Conservation (phyloP, 2,329 filamentous ascomycete genomes). For the Botrytis galanthina region DNA sequence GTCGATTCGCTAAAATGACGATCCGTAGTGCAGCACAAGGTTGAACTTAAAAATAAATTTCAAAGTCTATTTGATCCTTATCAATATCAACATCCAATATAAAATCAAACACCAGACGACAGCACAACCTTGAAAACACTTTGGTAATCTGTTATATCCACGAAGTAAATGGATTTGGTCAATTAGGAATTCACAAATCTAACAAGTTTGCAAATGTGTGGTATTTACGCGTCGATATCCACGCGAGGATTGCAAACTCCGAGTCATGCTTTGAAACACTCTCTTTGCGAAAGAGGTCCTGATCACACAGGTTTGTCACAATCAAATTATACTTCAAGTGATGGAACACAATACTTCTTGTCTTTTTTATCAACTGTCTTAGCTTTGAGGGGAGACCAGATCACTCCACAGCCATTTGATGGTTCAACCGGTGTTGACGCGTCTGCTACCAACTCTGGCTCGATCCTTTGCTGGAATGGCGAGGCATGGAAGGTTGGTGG, state of each 20-base stretch:
- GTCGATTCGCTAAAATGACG: slow-evolving; percentile 20
- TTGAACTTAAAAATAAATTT: slow-evolving; percentile 9
- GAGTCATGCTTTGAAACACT: slow-evolving; percentile 43
- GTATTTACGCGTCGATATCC: slow-evolving; percentile 55
- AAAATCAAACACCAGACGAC: neutral
- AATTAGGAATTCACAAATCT: neutral
- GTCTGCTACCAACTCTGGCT: slow-evolving; percentile 45
- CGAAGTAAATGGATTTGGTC: neutral
- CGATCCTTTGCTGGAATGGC: slow-evolving; percentile 92
- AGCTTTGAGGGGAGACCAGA: slow-evolving; percentile 73
- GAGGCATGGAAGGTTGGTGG: slow-evolving; percentile 80
- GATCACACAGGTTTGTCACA: slow-evolving; percentile 53
- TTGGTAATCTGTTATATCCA: neutral
- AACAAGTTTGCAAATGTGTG: slow-evolving; percentile 48
- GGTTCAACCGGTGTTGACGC: slow-evolving; percentile 39
- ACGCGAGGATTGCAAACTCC: slow-evolving; percentile 35
- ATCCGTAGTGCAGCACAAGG: slow-evolving; percentile 2
- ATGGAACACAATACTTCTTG: slow-evolving; percentile 44
- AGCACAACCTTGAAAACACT: neutral
- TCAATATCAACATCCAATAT: neutral
- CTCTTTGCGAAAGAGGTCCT: slow-evolving; percentile 57
- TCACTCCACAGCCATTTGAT: slow-evolving; percentile 71
- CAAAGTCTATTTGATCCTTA: neutral
- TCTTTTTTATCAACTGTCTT: slow-evolving; percentile 81
- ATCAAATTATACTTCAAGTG: slow-evolving; percentile 34